Percentiles rank a stretch among this genome's conserved stretches.
Evolutionary conservation across 2,329 filamentous ascomycete genomes (phyloP).

Genomic region (Fusarium udum): DNA sequence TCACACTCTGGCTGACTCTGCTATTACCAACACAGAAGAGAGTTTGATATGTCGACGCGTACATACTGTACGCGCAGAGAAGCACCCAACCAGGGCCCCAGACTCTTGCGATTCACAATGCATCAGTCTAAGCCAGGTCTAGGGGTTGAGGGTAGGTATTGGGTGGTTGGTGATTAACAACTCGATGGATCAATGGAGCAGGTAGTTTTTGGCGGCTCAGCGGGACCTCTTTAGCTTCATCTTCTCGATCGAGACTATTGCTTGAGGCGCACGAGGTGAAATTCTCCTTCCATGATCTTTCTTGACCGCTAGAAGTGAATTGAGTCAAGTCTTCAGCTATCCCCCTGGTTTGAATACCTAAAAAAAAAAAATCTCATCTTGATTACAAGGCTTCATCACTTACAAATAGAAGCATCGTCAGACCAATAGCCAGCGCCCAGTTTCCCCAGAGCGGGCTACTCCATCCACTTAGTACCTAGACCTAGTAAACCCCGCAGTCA

Average conservation of each 20-base stretch:
- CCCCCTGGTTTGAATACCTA: background rate
- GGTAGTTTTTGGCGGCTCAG: conserved; percentile 27
- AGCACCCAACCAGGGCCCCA: background rate
- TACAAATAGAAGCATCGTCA: conserved; percentile 36
- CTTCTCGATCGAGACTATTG: conserved; percentile 21
- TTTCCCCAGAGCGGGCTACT: conserved; percentile 32
- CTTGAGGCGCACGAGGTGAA: background rate
- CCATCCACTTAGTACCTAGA: background rate
- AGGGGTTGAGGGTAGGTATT: background rate
- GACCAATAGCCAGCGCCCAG: conserved; percentile 38
- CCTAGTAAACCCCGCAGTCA: conserved; percentile 41
- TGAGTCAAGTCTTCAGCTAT: background rate
- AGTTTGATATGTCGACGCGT: background rate
- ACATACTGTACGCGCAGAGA: conserved; percentile 1
- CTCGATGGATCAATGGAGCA: conserved; percentile 24
- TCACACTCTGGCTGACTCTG: conserved; percentile 20
- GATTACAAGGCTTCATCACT: conserved; percentile 1
- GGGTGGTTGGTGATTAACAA: conserved; percentile 11
- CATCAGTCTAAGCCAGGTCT: conserved; percentile 14
- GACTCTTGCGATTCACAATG: conserved; percentile 29
- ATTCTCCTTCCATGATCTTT: background rate
- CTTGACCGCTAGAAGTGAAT: conserved; percentile 10
- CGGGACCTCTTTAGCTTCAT: conserved; percentile 20
- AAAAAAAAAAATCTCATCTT: background rate
- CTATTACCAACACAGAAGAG: background rate